Evolutionary conservation across 768 basidiomycete species (phyloP), one percentile per base, ranked within the genome.

Genomic region (Boletus subcaerulescens): DNA sequence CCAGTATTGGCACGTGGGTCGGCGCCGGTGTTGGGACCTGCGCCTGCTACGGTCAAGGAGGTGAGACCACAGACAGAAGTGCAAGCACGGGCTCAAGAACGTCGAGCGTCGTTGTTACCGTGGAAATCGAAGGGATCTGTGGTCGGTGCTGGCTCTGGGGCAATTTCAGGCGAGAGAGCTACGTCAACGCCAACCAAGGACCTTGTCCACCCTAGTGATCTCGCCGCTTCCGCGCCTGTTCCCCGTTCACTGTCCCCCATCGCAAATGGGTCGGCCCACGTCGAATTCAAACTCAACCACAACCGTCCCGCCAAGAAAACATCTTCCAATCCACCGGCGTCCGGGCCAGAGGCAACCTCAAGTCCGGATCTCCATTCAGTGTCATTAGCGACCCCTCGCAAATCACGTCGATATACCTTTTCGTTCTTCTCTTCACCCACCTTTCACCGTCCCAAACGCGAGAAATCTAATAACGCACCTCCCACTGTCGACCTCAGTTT

Each of bases 381-480:
- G 6, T 3, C 51, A 17, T 39, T 45, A 1, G 13, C 49, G 2
- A 35, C 55, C 7, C 48, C 50, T 48, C 66, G 52, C 13, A 61
- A 49, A 52, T 3, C 46, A 20, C 65, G 56, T 17, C 47, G 70
- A 44, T 60, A 48, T 32, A 70, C 63, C 3, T 70, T 69, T 55
- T 65, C 61, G 9, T 64, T 69, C 7, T 39, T 71, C 4, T 20
- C 67, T 2, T 32, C 67, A 0, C 20, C 65, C 24, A 24, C 58
- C n/a, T 61, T 71, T 33, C 44, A 50, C 6, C 58, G 56, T 17
- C 35, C 50, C 31, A 69, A 52, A n/a, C 69, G 55, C 33, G 58
- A 54, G 22, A 69, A 63, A 33, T 43, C 60, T 7, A 17, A 40
- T 17, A 46, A 55, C 1, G 17, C 35, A 11, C 45, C 55, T 40